Evolutionary conservation across 23 red algal species (phyloP).

Genomic region (Gracilaria gracilis): DNA sequence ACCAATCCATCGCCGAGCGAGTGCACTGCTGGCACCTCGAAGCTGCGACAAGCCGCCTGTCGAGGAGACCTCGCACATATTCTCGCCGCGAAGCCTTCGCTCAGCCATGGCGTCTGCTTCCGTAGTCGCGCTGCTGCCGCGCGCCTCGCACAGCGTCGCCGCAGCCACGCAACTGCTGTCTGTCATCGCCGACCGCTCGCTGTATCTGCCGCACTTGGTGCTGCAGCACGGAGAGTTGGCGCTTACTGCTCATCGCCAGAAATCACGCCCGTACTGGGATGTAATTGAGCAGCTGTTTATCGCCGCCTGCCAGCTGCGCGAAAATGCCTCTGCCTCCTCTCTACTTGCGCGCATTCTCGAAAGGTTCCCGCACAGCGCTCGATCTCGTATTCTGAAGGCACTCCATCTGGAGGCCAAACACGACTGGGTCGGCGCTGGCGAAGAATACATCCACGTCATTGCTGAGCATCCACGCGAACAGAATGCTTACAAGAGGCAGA

Average conservation of each 20-base stretch:
- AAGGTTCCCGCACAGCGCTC: slow-evolving; percentile 51
- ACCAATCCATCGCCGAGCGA: too few relatives aligned
- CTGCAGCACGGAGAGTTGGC: neutral
- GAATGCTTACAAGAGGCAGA: slow-evolving; percentile 66
- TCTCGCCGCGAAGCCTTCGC: neutral
- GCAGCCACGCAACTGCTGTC: neutral
- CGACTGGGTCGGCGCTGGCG: slow-evolving; percentile 19
- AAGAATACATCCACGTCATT: slow-evolving; percentile 35
- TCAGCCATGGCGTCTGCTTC: neutral
- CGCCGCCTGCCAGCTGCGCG: slow-evolving; percentile 20
- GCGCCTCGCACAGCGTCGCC: neutral
- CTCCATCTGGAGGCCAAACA: slow-evolving; percentile 20
- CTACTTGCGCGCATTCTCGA: neutral
- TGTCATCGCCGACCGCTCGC: neutral
- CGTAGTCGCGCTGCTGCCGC: slow-evolving; percentile 3
- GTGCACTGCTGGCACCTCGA: neutral
- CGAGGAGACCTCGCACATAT: too few relatives aligned
- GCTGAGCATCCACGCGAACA: slow-evolving; percentile 11
- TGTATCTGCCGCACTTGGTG: neutral
- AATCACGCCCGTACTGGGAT: slow-evolving; percentile 51
- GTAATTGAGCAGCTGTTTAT: slow-evolving; percentile 11
- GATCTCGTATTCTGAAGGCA: slow-evolving; percentile 22
- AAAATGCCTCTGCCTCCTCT: neutral
- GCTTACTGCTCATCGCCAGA: neutral
- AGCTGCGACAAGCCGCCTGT: neutral